Evolutionary conservation across 2,329 filamentous ascomycete genomes (phyloP).

Genomic region (Stachybotrys elegans): DNA sequence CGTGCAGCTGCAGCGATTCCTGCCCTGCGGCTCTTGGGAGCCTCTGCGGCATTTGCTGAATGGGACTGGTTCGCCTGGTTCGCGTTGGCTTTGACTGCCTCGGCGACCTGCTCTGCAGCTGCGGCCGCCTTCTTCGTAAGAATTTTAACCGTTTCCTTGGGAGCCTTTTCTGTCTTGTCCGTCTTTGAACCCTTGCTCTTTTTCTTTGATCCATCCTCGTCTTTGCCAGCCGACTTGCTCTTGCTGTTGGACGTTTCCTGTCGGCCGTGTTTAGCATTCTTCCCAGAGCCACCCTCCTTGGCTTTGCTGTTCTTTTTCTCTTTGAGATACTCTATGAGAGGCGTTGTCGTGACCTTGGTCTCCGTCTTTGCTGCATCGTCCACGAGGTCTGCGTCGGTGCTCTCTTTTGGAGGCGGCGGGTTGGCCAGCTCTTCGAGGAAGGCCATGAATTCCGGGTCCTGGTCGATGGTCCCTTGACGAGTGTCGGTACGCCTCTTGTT

Average conservation of each 20-base stretch:
- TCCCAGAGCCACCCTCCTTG: constrained; percentile 44
- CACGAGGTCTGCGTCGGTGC: constrained; percentile 33
- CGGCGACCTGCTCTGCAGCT: constrained; percentile 41
- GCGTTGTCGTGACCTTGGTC: constrained; percentile 70
- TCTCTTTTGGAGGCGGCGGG: constrained; percentile 42
- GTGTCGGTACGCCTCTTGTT: constrained; percentile 72
- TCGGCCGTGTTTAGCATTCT: constrained; percentile 48
- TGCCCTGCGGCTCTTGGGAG: constrained; percentile 51
- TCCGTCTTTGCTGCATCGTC: constrained; percentile 43
- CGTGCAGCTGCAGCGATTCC: constrained; percentile 60
- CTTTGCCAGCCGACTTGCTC: constrained; percentile 35
- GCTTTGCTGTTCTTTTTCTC: constrained; percentile 82
- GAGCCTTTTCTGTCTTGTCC: constrained; percentile 44
- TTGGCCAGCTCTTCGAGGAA: constrained; percentile 88
- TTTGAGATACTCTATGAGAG: constrained; percentile 81
- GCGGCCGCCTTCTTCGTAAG: constrained; percentile 53
- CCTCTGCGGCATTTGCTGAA: constrained; percentile 23
- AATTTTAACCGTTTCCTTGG: constrained; percentile 58
- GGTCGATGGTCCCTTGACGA: constrained; percentile 90
- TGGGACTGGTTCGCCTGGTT: constrained; percentile 26
- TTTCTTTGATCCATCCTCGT: constrained; percentile 54
- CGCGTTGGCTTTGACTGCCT: constrained; percentile 38
- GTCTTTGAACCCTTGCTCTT: constrained; percentile 58
- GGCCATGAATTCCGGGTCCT: constrained; percentile 90
- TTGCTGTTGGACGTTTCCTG: constrained; percentile 50